Evolutionary conservation across 2,329 filamentous ascomycete genomes (phyloP).

Genomic region (Emmonsiellopsis sp.): DNA sequence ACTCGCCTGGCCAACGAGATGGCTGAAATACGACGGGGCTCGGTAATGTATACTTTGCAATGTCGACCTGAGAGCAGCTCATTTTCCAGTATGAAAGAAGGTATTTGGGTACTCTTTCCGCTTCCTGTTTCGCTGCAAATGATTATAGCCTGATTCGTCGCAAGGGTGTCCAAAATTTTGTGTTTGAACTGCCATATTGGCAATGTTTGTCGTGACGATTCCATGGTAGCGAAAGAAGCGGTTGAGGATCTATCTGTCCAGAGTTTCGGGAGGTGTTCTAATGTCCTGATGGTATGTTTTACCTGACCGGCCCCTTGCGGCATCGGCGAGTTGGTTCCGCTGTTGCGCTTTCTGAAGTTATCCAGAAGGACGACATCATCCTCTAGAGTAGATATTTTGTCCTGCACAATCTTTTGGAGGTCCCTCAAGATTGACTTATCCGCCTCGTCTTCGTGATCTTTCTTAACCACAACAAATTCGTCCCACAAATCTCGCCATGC

Average conservation of each 20-base stretch:
- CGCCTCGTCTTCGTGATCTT: slow-evolving; percentile 57
- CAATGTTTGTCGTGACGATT: slow-evolving; percentile 65
- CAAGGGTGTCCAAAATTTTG: slow-evolving; percentile 67
- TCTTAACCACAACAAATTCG: slow-evolving; percentile 64
- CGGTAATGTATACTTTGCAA: slow-evolving; percentile 92
- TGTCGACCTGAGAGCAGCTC: slow-evolving; percentile 69
- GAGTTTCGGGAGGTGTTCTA: slow-evolving; percentile 39
- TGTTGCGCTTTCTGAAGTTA: slow-evolving; percentile 55
- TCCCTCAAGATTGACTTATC: slow-evolving; percentile 62
- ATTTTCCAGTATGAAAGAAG: slow-evolving; percentile 83
- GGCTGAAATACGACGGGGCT: slow-evolving; percentile 90
- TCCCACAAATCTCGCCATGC: slow-evolving; percentile 80
- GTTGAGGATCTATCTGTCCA: slow-evolving; percentile 46
- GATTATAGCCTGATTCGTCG: slow-evolving; percentile 76
- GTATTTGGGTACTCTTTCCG: slow-evolving; percentile 97
- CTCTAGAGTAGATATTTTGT: slow-evolving; percentile 44
- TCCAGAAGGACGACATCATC: slow-evolving; percentile 67
- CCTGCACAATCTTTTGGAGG: slow-evolving; percentile 41
- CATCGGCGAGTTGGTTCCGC: slow-evolving; percentile 9
- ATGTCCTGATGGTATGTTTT: slow-evolving; percentile 16
- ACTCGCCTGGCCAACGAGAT: slow-evolving; percentile 89
- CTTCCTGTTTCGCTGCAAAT: slow-evolving; percentile 95
- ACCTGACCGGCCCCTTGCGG: slow-evolving; percentile 4
- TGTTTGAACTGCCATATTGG: slow-evolving; percentile 83
- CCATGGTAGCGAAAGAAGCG: slow-evolving; percentile 65